Evolutionary conservation across 352 stramenopile genomes (phyloP).

Genomic region (Globisporangium rhizosaccharum): DNA sequence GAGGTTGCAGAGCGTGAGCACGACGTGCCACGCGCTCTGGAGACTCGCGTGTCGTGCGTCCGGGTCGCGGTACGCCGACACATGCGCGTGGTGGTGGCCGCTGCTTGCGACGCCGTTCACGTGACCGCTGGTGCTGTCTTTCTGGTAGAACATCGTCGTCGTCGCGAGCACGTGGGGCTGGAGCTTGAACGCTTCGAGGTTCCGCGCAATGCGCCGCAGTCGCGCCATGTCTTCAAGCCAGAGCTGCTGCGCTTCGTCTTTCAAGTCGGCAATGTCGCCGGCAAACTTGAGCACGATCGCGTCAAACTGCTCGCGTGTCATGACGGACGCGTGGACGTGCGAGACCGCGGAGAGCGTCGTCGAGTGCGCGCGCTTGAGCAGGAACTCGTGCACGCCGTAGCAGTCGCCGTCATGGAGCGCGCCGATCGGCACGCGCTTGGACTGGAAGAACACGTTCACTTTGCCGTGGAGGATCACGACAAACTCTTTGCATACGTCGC

Average conservation of each 20-base stretch:
- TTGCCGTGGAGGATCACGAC: slow-evolving; percentile 52
- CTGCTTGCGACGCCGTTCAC: neutral
- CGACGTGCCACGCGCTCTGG: slow-evolving; percentile 35
- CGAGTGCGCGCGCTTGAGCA: slow-evolving; percentile 36
- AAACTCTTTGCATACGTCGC: slow-evolving; percentile 69
- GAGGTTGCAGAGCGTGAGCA: slow-evolving; percentile 51
- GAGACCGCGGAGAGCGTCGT: slow-evolving; percentile 49
- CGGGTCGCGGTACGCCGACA: neutral
- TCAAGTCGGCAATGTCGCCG: slow-evolving; percentile 48
- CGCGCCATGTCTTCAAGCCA: slow-evolving; percentile 35
- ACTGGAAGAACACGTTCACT: slow-evolving; percentile 61
- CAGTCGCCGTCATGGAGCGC: slow-evolving; percentile 60
- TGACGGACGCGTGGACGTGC: slow-evolving; percentile 52
- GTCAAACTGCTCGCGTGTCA: slow-evolving; percentile 74
- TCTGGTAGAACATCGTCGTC: slow-evolving; percentile 46
- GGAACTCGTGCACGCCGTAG: slow-evolving; percentile 63
- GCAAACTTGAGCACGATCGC: slow-evolving; percentile 52
- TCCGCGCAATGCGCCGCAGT: slow-evolving; percentile 29
- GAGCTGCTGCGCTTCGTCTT: slow-evolving; percentile 29
- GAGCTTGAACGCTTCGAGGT: slow-evolving; percentile 48
- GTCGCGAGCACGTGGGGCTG: slow-evolving; percentile 46
- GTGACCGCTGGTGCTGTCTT: slow-evolving; percentile 17
- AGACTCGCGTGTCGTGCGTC: slow-evolving; percentile 22
- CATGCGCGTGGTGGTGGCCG: neutral
- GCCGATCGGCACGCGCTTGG: slow-evolving; percentile 37